These are phyloP conservation scores for Hemileccinum hortonii DNA, from an alignment of 1,284 basidiomycete genomes.

Conservation along the genomic window DNA sequence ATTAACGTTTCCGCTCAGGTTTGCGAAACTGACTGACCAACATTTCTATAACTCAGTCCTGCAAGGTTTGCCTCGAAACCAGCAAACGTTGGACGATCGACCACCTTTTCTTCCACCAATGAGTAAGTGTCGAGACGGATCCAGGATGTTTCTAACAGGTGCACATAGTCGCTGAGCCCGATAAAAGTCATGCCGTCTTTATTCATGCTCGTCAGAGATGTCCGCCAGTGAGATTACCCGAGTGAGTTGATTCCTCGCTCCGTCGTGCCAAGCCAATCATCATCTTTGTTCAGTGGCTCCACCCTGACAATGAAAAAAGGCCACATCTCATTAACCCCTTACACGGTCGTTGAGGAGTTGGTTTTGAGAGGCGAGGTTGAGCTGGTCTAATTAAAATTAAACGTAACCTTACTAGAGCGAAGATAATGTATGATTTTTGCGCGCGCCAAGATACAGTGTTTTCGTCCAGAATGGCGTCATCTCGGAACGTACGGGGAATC, in stretches of 20 bases:
- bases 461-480: constrained; percentile 17
- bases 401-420: constrained; percentile 17
- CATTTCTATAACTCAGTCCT: constrained; percentile 76
- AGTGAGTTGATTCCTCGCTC: constrained; percentile 48
- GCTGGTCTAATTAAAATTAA: constrained; percentile 50
- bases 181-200: constrained; percentile 73
- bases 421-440: constrained; percentile 11
- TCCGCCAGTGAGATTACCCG: constrained; percentile 67
- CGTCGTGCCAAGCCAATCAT: constrained; percentile 1
- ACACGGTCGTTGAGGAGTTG: constrained; percentile 66
- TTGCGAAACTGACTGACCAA: constrained; percentile 67
- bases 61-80: constrained; percentile 72
- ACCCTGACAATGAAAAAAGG: constrained; percentile 65
- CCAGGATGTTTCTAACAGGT: constrained; percentile 9
- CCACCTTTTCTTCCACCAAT: constrained; percentile 72
- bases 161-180: constrained; percentile 68
- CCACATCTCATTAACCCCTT: constrained; percentile 70
- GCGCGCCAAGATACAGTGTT: constrained; percentile 6
- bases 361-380: constrained; percentile 68
- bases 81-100: constrained; percentile 73
- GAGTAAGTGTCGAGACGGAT: constrained; percentile 52
- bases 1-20: constrained; percentile 43
- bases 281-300: constrained; percentile 48
- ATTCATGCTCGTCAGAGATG: constrained; percentile 73
- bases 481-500: constrained; percentile 35